phyloP scores from a whole-genome alignment of 148 eudicot genomes.

The Arbutus unedo region DNA sequence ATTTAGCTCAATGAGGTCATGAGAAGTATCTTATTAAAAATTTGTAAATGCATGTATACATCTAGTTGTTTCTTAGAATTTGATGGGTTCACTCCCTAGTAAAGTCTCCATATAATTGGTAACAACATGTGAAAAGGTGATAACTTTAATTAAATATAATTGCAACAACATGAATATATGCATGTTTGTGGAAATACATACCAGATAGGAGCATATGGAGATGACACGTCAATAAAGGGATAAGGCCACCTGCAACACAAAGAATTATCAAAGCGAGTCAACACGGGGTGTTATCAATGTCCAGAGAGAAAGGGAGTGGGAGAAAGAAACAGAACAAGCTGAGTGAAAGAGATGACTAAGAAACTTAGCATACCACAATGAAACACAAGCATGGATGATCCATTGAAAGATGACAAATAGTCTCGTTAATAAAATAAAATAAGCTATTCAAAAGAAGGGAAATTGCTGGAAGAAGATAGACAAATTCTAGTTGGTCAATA shows the following conservation, averaged over 20 bases:
- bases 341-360: not conserved
- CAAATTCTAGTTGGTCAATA: not conserved
- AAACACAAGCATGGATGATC: conserved; percentile 68
- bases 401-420: conserved; percentile 72
- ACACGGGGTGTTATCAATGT: not conserved
- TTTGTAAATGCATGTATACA: too few species aligned
- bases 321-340: too few species aligned
- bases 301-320: not conserved
- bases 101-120: not conserved
- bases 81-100: too few species aligned
- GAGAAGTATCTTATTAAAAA: too few species aligned
- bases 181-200: conserved; percentile 26
- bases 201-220: conserved; percentile 80
- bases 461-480: conserved; percentile 47
- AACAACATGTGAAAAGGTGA: conserved; percentile 15
- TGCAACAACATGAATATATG: conserved; percentile 19
- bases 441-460: conserved; percentile 73
- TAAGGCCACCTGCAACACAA: conserved; percentile 82
- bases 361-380: conserved; percentile 41
- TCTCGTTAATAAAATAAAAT: conserved; percentile 66
- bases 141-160: not conserved
- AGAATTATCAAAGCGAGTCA: not conserved
- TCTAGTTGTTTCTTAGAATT: too few species aligned
- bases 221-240: conserved; percentile 73
- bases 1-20: too few species aligned